Percentiles rank a stretch among this genome's conserved stretches.
phyloP scores from a whole-genome alignment of 2,329 filamentous ascomycete genomes.

The Pyricularia grisea region DNA sequence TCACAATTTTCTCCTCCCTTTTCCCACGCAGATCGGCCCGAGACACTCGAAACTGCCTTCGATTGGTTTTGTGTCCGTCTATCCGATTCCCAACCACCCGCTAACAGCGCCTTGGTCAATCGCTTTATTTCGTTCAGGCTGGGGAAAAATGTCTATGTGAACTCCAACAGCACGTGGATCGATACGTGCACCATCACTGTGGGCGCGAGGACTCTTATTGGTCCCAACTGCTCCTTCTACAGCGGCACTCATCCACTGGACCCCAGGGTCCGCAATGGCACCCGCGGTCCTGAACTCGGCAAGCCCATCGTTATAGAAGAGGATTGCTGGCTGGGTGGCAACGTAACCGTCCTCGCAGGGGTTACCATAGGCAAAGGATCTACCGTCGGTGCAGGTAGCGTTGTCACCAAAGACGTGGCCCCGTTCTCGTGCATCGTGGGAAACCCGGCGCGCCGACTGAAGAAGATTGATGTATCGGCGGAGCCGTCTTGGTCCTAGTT shows the following conservation, averaged over 20 bases:
- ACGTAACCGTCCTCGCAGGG: conserved; percentile 62
- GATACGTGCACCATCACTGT: conserved; percentile 70
- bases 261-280: conserved; percentile 63
- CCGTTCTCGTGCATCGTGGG: conserved; percentile 54
- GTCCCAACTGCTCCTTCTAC: conserved; percentile 70
- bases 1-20: background rate
- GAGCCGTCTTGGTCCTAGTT: background rate
- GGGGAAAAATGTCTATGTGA: conserved; percentile 66
- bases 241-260: conserved; percentile 70
- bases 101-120: background rate
- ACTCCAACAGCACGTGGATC: conserved; percentile 62
- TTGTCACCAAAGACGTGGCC: conserved; percentile 71
- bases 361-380: conserved; percentile 68
- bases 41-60: background rate
- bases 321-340: conserved; percentile 74
- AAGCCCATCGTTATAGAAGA: conserved; percentile 66
- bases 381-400: conserved; percentile 70
- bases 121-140: conserved; percentile 27
- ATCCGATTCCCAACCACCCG: background rate
- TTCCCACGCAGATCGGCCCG: background rate
- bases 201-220: conserved; percentile 68
- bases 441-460: conserved; percentile 55
- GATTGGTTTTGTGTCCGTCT: background rate
- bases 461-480: conserved; percentile 20
- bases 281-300: conserved; percentile 64